Evolutionary conservation across 202 grass and related monocot genomes (phyloP).

Genomic region (Setaria viridis): DNA sequence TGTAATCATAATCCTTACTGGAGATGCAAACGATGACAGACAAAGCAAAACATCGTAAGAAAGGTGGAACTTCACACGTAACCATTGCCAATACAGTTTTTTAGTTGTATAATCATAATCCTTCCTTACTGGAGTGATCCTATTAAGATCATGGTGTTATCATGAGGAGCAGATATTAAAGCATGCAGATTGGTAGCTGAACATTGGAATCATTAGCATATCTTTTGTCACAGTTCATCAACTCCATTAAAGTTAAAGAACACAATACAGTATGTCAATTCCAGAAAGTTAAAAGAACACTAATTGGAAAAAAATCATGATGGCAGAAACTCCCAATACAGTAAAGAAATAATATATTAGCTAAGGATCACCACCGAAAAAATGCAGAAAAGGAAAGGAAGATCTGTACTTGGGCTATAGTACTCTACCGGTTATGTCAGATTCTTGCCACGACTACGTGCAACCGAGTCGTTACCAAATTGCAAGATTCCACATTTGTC

Average conservation of each 20-base stretch:
- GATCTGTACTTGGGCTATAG: constrained; percentile 17
- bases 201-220: not conserved
- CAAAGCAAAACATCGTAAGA: not conserved
- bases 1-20: not conserved
- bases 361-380: not conserved
- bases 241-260: not conserved
- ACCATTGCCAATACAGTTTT: not conserved
- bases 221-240: not conserved
- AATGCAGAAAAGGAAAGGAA: constrained; percentile 29
- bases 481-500: constrained; percentile 15
- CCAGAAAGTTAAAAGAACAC: not conserved
- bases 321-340: constrained; percentile 9
- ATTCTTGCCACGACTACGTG: not conserved
- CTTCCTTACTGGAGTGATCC: not conserved
- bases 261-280: not conserved
- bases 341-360: constrained; percentile 3
- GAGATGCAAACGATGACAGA: not conserved
- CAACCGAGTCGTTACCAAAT: constrained; percentile 19
- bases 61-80: not conserved
- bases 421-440: not conserved
- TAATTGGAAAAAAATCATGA: not conserved
- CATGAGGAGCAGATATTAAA: constrained; percentile 4
- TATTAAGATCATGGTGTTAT: not conserved
- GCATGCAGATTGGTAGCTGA: not conserved
- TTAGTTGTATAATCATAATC: not conserved